A percentile compares a stretch with the other conserved stretches of the same genome.
Evolutionary conservation across 2,329 filamentous ascomycete species (phyloP).

Genomic region (Pyrenophora tritici-repentis): DNA sequence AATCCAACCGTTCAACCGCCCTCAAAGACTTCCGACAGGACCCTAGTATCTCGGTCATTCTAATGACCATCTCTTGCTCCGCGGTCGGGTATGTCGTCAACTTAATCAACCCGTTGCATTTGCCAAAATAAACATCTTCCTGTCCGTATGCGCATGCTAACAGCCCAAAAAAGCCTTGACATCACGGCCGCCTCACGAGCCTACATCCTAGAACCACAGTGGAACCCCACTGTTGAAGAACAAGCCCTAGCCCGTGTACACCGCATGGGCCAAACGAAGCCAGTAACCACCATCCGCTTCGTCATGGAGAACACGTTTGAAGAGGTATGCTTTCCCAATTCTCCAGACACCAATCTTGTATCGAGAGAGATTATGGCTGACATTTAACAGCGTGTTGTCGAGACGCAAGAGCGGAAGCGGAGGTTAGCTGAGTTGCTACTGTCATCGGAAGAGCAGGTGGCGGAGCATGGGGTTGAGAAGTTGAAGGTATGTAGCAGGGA

Average conservation of each 20-base stretch:
- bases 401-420: too few relatives aligned
- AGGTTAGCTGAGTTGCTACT: too few relatives aligned
- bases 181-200: constrained; percentile 55
- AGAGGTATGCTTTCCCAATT: constrained; percentile 4
- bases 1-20: constrained; percentile 49
- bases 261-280: constrained; percentile 24
- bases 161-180: constrained; percentile 29
- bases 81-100: too few relatives aligned
- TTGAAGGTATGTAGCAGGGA: too few relatives aligned
- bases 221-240: constrained; percentile 54
- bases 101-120: too few relatives aligned
- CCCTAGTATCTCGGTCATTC: constrained; percentile 46
- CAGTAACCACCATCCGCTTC: constrained; percentile 48
- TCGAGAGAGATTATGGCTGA: too few relatives aligned
- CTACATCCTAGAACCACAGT: constrained; percentile 59
- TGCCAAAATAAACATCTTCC: too few relatives aligned
- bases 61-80: constrained; percentile 50
- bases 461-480: too few relatives aligned
- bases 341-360: too few relatives aligned
- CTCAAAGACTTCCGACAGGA: constrained; percentile 51
- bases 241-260: constrained; percentile 48
- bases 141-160: too few relatives aligned
- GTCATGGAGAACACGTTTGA: constrained; percentile 49
- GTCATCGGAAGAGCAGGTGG: too few relatives aligned
- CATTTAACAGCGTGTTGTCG: too few relatives aligned